Conservation (phyloP, 768 basidiomycete genomes). For the Megacollybia marginata region DNA sequence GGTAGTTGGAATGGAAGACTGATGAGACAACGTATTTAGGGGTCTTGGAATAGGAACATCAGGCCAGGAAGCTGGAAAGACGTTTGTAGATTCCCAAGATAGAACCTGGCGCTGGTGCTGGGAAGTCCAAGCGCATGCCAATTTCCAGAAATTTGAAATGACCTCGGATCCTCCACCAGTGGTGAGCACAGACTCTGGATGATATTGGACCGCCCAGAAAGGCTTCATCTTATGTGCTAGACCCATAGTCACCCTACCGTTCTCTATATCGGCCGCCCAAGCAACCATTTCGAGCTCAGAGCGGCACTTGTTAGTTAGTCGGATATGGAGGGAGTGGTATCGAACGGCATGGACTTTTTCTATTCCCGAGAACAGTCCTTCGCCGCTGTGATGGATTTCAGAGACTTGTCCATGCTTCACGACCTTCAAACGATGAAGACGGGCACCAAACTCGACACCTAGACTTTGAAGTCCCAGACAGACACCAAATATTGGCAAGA, state of each 20-base stretch:
- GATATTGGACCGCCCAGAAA: constrained; percentile 87
- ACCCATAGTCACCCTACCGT: constrained; percentile 71
- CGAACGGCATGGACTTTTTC: constrained; percentile 55
- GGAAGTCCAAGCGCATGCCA: constrained; percentile 53
- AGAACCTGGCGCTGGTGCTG: constrained; percentile 25
- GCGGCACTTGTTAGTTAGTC: constrained; percentile 23
- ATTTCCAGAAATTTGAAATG: constrained; percentile 65
- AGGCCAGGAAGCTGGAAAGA: constrained; percentile 56
- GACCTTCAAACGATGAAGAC: constrained; percentile 46
- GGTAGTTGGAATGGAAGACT: constrained; percentile 22
- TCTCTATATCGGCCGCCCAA: constrained; percentile 67
- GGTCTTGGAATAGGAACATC: constrained; percentile 39
- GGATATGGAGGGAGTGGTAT: constrained; percentile 73
- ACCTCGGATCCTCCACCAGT: constrained; percentile 61
- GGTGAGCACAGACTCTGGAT: constrained; percentile 80
- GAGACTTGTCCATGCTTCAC: constrained; percentile 84
- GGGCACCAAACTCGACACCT: constrained; percentile 57
- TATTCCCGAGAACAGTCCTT: constrained; percentile 55
- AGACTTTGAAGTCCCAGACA: constrained; percentile 81
- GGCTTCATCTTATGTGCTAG: constrained; percentile 55
- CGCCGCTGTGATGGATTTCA: constrained; percentile 46
- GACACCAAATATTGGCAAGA: constrained; percentile 76
- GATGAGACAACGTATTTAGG: constrained; percentile 7
- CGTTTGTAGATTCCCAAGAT: constrained; percentile 36
- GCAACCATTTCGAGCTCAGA: constrained; percentile 61